A percentile compares a stretch with the other conserved stretches of the same genome.
phyloP scores from a whole-genome alignment of 192 early-diverging fungal species.

The Tieghemiomyces parasiticus region DNA sequence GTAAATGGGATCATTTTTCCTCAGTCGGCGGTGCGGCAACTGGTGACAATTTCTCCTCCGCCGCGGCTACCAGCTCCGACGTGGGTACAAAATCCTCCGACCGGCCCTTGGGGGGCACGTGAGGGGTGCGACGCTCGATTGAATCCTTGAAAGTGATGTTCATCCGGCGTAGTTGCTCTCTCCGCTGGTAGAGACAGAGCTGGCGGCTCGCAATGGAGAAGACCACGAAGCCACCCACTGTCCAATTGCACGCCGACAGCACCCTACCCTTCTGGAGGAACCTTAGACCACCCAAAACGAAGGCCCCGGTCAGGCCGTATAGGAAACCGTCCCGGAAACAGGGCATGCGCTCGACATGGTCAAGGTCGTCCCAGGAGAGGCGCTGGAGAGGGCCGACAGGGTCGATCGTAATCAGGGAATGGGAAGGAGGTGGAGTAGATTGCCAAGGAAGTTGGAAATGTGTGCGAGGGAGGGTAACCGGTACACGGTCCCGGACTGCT shows the following conservation, averaged over 20 bases:
- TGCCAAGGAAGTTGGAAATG: too few relatives aligned
- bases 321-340: constrained; percentile 10
- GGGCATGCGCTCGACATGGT: constrained; percentile 2
- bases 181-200: constrained; percentile 8
- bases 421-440: too few relatives aligned
- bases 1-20: too few relatives aligned
- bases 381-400: too few relatives aligned
- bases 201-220: neutral
- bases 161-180: neutral
- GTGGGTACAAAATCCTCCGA: neutral
- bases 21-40: too few relatives aligned
- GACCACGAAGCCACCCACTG: neutral
- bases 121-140: neutral
- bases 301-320: constrained; percentile 5
- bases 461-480: too few relatives aligned
- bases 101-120: constrained; percentile 6
- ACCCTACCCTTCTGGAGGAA: constrained; percentile 4
- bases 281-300: neutral
- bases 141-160: neutral
- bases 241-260: constrained; percentile 5
- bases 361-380: constrained; percentile 5
- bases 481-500: too few relatives aligned
- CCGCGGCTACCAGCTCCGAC: too few relatives aligned
- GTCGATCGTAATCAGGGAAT: too few relatives aligned
- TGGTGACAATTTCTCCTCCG: too few relatives aligned